Base-by-base conservation (phyloP, 2,329 filamentous ascomycete species). In the Microcera coccophila region DNA sequence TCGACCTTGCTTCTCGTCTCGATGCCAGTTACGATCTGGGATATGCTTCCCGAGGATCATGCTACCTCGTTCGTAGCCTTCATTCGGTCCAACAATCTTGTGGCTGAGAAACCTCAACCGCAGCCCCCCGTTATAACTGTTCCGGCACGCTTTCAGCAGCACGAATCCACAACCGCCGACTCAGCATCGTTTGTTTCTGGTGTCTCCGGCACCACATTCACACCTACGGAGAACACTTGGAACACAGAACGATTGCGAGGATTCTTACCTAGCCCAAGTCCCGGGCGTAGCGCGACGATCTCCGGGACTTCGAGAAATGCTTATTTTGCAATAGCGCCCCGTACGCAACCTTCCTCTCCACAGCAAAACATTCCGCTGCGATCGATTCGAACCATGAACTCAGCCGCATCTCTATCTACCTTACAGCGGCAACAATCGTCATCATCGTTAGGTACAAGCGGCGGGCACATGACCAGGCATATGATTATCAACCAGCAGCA, bases 51-150 rank as follows among this genome's bases (percentile, higher is more conserved):
- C 0, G 76, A 81, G 26, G 69, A 80, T 39, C 71, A 69, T 19
- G 78, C 78, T 1, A 78, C 75, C 35, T 74, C 75, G 0, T 81
- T 81, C 42, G 63, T 82, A 9, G 76, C 74, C 8, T 81, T 80
- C 44, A 78, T 81, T 43, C 69, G 76, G 7, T 81, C 77, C 4
- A 77, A 79, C 57, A 78, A 81, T 50, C 61, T 79, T 12, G 63
- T 71, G 12, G 55, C 64, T 12, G 60, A 65, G 22, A 62, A 57
- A 32, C 46, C 48, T 19, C 52, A 48, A 22, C 48, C 46, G 8
- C 48, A 56, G 15, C 50, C 53, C 5, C 40, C 54, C 4, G 47
- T 52, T 9, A 48, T 59, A 15, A 45, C 55, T 17, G 50, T 61
- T 32, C 52, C 55, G n/a, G 50, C 50, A 15, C 48, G 48, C 20